Evolutionary conservation across 2,329 filamentous ascomycete species (phyloP).

Genomic region (Paecilomyces sp.): DNA sequence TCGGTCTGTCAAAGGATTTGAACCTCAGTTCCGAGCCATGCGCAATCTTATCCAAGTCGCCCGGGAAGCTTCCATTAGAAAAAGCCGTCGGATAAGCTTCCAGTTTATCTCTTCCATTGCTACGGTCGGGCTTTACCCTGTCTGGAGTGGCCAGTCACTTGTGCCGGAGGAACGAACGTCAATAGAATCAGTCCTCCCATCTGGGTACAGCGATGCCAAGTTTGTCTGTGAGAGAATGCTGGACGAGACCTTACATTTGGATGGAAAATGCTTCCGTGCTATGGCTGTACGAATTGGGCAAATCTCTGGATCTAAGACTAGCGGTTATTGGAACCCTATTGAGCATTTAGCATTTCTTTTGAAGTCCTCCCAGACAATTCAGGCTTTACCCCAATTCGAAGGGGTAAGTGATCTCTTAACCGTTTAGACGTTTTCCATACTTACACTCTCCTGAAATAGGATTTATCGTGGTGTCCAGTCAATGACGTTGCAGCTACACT

Average conservation of each 20-base stretch:
- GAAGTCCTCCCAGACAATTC: constrained; percentile 44
- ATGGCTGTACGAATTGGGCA: constrained; percentile 45
- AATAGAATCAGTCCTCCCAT: constrained; percentile 35
- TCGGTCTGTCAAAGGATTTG: constrained; percentile 11
- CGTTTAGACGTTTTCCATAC: too few relatives aligned
- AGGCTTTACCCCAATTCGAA: constrained; percentile 25
- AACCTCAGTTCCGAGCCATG: constrained; percentile 35
- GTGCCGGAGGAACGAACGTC: constrained; percentile 40
- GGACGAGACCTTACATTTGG: constrained; percentile 39
- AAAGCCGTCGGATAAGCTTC: constrained; percentile 22
- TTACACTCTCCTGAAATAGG: too few relatives aligned
- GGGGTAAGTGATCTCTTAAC: too few relatives aligned
- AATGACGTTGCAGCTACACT: constrained; percentile 31
- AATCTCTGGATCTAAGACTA: constrained; percentile 44
- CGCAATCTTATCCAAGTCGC: constrained; percentile 45
- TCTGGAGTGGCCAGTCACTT: constrained; percentile 12
- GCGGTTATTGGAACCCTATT: constrained; percentile 49
- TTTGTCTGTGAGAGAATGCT: constrained; percentile 46
- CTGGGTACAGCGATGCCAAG: constrained; percentile 50
- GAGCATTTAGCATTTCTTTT: constrained; percentile 47
- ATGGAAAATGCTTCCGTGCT: constrained; percentile 36
- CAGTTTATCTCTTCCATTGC: constrained; percentile 38
- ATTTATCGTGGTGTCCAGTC: constrained; percentile 39
- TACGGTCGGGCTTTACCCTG: constrained; percentile 27
- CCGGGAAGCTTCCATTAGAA: constrained; percentile 17